These are phyloP conservation scores for Rhizopus delemar DNA, from an alignment of 371 early-diverging fungal species.

Conservation along the genomic window DNA sequence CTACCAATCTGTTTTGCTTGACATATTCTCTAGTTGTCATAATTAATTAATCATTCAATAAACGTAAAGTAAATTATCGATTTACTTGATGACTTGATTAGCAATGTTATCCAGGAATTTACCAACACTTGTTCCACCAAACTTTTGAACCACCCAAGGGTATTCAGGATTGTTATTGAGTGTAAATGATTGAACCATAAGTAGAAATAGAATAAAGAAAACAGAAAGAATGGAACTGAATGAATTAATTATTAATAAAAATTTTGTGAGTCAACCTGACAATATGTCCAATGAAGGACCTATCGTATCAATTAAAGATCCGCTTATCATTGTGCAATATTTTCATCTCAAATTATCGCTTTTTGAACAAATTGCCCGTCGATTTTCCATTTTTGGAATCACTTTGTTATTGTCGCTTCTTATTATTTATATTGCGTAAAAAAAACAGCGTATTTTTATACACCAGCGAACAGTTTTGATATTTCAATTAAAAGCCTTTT, in stretches of 20 bases:
- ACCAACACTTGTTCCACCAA: slow-evolving; percentile 88
- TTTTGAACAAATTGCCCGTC: no score
- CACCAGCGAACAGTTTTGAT: no score
- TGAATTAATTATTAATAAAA: slow-evolving; percentile 10
- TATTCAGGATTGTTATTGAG: slow-evolving; percentile 32
- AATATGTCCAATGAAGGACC: slow-evolving; percentile 22
- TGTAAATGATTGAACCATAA: slow-evolving; percentile 20
- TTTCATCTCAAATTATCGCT: no score
- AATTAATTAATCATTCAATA: not conserved
- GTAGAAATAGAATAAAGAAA: slow-evolving; percentile 13
- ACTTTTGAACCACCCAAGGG: slow-evolving; percentile 82
- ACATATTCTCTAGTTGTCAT: slow-evolving; percentile 46
- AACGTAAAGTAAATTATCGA: not conserved
- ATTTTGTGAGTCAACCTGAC: slow-evolving; percentile 31
- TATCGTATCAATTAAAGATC: slow-evolving; percentile 6
- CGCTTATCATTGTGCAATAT: slow-evolving; percentile 8
- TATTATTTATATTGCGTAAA: no score
- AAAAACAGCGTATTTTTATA: no score
- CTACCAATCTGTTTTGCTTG: slow-evolving; percentile 67
- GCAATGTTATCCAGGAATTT: slow-evolving; percentile 71
- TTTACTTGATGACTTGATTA: slow-evolving; percentile 60
- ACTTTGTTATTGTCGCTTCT: no score
- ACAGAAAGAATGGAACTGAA: slow-evolving; percentile 14
- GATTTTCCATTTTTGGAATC: no score
- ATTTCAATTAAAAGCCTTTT: no score